Evolutionary conservation across 805 yeast genomes (phyloP).

Genomic region (Candida sphagnicola): DNA sequence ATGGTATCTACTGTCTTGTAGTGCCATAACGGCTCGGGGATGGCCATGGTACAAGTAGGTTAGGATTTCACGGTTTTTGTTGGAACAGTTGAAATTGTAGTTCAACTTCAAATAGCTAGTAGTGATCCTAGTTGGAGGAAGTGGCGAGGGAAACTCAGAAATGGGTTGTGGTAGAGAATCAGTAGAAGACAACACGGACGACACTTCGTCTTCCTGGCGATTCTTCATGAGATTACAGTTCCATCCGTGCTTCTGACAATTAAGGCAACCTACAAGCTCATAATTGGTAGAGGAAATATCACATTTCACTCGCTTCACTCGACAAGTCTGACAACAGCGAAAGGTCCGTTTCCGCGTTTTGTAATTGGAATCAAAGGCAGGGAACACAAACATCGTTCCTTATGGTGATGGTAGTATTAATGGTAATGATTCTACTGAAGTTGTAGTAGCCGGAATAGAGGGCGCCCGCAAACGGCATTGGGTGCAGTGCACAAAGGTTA

Average conservation of each 20-base stretch:
- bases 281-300: constrained; percentile 21
- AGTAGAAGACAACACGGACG: neutral
- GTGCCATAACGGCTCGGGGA: neutral
- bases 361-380: constrained; percentile 32
- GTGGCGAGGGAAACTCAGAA: too few species aligned
- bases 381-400: constrained; percentile 28
- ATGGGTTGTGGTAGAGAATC: neutral
- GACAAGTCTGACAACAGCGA: constrained; percentile 30
- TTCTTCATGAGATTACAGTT: constrained; percentile 15
- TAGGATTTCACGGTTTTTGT: neutral
- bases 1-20: constrained; percentile 1
- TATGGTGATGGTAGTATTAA: neutral
- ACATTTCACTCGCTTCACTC: constrained; percentile 25
- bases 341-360: constrained; percentile 31
- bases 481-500: too few species aligned
- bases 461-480: too few species aligned
- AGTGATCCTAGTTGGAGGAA: too few species aligned
- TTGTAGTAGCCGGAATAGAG: too few species aligned
- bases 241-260: constrained; percentile 19
- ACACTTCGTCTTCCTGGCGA: neutral
- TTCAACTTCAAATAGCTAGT: neutral
- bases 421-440: too few species aligned
- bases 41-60: neutral
- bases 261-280: constrained; percentile 24
- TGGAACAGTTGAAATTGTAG: neutral